These are phyloP conservation scores for Ogataea kodamae DNA, from an alignment of 805 yeast species.

Conservation along the genomic window DNA sequence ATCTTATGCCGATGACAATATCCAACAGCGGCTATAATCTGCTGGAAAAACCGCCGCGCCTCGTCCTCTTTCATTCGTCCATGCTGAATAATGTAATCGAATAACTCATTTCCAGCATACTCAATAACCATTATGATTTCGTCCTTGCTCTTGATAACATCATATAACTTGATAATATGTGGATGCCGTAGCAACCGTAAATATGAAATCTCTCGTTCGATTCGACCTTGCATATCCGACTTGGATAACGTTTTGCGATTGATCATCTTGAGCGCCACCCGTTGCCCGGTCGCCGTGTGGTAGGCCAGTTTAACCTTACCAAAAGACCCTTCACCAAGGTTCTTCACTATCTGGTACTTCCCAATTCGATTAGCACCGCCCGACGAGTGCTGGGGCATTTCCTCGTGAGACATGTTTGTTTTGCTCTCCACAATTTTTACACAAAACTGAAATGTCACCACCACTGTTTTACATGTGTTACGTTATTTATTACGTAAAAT, in stretches of 20 bases:
- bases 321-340: constrained; percentile 93
- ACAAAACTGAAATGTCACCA: constrained; percentile 1
- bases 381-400: constrained; percentile 20
- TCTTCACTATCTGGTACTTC: constrained; percentile 86
- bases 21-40: constrained; percentile 93
- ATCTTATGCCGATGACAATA: constrained; percentile 95
- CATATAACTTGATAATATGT: constrained; percentile 91
- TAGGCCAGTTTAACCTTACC: constrained; percentile 93
- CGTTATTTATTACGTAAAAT: too few species aligned
- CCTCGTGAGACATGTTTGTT: constrained; percentile 12
- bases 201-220: constrained; percentile 91
- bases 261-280: constrained; percentile 90
- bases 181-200: constrained; percentile 87
- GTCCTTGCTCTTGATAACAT: constrained; percentile 90
- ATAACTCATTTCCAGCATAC: constrained; percentile 93
- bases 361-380: constrained; percentile 56
- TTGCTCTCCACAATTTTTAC: constrained; percentile 9
- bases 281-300: constrained; percentile 86
- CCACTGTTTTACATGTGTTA: constrained; percentile 6
- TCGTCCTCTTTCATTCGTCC: constrained; percentile 91
- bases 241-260: constrained; percentile 89
- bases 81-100: constrained; percentile 91
- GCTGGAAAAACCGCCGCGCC: constrained; percentile 92
- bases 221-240: constrained; percentile 94
- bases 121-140: constrained; percentile 97